Base-by-base conservation (phyloP, 2,329 filamentous ascomycete species). In the Phialophora chinensis region DNA sequence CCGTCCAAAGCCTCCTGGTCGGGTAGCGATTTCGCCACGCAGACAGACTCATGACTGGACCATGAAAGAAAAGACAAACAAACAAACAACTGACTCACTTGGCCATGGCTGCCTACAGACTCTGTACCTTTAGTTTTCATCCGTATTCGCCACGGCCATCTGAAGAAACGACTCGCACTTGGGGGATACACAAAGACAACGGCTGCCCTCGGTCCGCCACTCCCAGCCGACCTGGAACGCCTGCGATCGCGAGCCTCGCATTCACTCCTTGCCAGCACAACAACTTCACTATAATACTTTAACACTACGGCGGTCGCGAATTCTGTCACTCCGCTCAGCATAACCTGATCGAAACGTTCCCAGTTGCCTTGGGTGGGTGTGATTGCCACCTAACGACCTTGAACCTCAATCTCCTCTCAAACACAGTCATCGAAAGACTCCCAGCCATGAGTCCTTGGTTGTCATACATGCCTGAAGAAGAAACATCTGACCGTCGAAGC, bases 371-470 rank as follows among this genome's bases (percentile, higher is more conserved):
- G 31, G 44, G 31, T 53, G 25, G 29, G 10, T n/a, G 25, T 17
- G 25, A 55, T 55, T 55, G 29, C 53, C 29, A 55, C 49, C 60
- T 56, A 56, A 7, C 12, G 33, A 11, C 31, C 42, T 62, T 38
- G 31, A 56, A 23, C 49, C 59, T 49, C 7, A 31, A 54, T 71
- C 65, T 68, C 67, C 65, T 66, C 65, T 69, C 67, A 47, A 11
- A 25, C 49, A 50, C 42, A 66, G 65, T 66, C 65, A 66, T 67
- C 25, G 65, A 55, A 53, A 53, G 38, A 60, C 14, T 38, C 38
- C 38, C 52, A 66, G 62, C 61, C 67, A 71, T 71, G 69, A 66
- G 63, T 69, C 58, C 47, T 60, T 71, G 67, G 69, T 57, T 49
- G 29, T 50, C 57, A 63, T 35, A 65, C 52, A 63, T 52, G 20